A percentile compares a stretch with the other conserved stretches of the same genome.
These are phyloP conservation scores for Phaeosphaeriaceae sp. DNA, from an alignment of 2,329 filamentous ascomycete species.

Conservation along the genomic window DNA sequence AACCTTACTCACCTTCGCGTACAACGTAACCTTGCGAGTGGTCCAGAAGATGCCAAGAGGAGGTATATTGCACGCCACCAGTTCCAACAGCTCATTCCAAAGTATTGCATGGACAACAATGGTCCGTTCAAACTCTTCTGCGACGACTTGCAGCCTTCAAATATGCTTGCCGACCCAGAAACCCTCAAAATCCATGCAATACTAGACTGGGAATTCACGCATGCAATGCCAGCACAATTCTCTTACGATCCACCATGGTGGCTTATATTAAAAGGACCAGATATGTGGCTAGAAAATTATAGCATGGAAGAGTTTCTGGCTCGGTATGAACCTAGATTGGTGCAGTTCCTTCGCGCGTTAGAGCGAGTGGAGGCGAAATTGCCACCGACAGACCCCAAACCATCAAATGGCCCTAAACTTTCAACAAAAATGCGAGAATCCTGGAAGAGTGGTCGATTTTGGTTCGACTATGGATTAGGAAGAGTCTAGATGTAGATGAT, in stretches of 20 bases:
- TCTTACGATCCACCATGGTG: slow-evolving; percentile 49
- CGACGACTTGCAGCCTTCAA: slow-evolving; percentile 48
- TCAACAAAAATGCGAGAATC: slow-evolving; percentile 47
- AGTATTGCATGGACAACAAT: slow-evolving; percentile 27
- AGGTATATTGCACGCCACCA: slow-evolving; percentile 30
- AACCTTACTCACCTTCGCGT: too few species aligned
- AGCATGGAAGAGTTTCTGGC: slow-evolving; percentile 24
- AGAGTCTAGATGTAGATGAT: slow-evolving; percentile 44
- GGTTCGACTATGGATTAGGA: slow-evolving; percentile 49
- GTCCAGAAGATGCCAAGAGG: slow-evolving; percentile 27
- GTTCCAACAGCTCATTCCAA: slow-evolving; percentile 18
- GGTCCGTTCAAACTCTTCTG: slow-evolving; percentile 50
- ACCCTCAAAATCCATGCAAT: slow-evolving; percentile 46
- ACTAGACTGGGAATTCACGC: slow-evolving; percentile 52
- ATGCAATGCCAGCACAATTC: slow-evolving; percentile 51
- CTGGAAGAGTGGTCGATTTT: slow-evolving; percentile 43
- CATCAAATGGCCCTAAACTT: too few species aligned
- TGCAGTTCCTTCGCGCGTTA: slow-evolving; percentile 39
- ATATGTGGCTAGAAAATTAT: slow-evolving; percentile 15
- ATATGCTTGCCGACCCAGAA: slow-evolving; percentile 49
- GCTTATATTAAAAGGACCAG: slow-evolving; percentile 42
- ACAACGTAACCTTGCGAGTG: slow-evolving; percentile 33
- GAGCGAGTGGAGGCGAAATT: slow-evolving; percentile 29
- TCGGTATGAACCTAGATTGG: slow-evolving; percentile 36
- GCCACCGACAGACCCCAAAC: slow-evolving; percentile 10